A percentile compares a stretch with the other conserved stretches of the same genome.
Conservation (phyloP, 768 basidiomycete species). For the Lactifluus subvellereus region DNA sequence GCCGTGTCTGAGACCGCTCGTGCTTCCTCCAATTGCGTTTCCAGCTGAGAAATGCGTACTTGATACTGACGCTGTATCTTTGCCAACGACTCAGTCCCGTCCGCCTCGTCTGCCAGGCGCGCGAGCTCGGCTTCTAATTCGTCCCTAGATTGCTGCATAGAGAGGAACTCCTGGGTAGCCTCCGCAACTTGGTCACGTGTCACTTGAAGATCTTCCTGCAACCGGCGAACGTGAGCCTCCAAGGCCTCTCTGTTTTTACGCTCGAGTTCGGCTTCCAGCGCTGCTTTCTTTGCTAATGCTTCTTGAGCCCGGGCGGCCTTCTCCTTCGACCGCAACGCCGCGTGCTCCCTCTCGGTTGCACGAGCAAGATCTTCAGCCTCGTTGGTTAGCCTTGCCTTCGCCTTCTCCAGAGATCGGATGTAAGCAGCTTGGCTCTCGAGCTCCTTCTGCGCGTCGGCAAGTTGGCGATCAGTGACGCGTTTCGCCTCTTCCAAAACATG, state of each 20-base stretch:
- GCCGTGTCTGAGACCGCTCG: conserved; percentile 46
- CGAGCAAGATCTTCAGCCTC: conserved; percentile 81
- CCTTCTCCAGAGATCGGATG: conserved; percentile 83
- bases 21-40: conserved; percentile 54
- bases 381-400: conserved; percentile 60
- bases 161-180: conserved; percentile 45
- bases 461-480: conserved; percentile 85
- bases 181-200: conserved; percentile 52
- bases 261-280: conserved; percentile 61
- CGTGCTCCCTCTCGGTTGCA: conserved; percentile 65
- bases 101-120: conserved; percentile 55
- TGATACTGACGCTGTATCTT: conserved; percentile 63
- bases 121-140: conserved; percentile 63
- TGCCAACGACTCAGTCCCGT: conserved; percentile 47
- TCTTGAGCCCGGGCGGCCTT: conserved; percentile 59
- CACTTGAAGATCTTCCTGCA: conserved; percentile 56
- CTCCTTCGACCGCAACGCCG: conserved; percentile 61
- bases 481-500: conserved; percentile 96
- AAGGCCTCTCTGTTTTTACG: conserved; percentile 57
- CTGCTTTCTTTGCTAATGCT: conserved; percentile 49
- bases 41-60: conserved; percentile 52
- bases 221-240: conserved; percentile 52
- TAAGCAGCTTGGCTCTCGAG: conserved; percentile 66
- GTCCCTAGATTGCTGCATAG: conserved; percentile 56
- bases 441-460: conserved; percentile 74